Evolutionary conservation across 352 stramenopile genomes (phyloP), one percentile per base, ranked within the genome.

Genomic region (Pythium aristosporum): DNA sequence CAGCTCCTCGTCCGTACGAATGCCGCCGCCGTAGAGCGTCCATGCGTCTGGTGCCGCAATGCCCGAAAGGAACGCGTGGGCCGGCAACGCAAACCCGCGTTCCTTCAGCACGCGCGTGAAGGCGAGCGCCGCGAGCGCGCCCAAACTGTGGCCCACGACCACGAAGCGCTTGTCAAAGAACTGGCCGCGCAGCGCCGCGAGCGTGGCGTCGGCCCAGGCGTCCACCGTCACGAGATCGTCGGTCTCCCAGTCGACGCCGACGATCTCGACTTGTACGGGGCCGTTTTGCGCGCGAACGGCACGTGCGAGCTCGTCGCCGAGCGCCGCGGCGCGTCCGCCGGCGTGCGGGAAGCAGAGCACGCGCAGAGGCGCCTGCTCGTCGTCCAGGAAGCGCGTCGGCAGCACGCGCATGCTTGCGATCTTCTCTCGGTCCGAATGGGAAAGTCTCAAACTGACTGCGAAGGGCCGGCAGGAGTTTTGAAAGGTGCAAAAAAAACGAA

Each of bases 161-260:
- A 86, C 79, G 60, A 86, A 92, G 0, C 74, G 80, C 64, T 92
- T 92, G 64, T 86, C 79, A 56, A 92, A 90, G 69, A 92, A 92
- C 42, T 73, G 36, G 46, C 58, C 57, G 18, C 34, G 23, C 21
- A 71, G 71, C 50, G 63, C 64, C 54, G 55, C 68, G 20, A 90
- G 68, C 58, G 76, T 52, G 50, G 64, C 61, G 50, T 74, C 74
- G 46, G 87, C 69, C 65, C 57, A 71, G 13, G 70, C 75, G 12
- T 72, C 71, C 5, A 61, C 63, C 12, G 34, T 54, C 18, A 42
- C 57, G 7, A 55, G 53, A 18, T 61, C 43, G 13, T 43, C 50
- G 1, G 23, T 43, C 1, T 50, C 23, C 73, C 80, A 92, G 73
- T 92, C 80, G 30, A 90, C 67, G 49, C 77, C 81, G 72, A 82